Base-by-base conservation (phyloP, 2,329 filamentous ascomycete species). In the Pseudogymnoascus sp. region DNA sequence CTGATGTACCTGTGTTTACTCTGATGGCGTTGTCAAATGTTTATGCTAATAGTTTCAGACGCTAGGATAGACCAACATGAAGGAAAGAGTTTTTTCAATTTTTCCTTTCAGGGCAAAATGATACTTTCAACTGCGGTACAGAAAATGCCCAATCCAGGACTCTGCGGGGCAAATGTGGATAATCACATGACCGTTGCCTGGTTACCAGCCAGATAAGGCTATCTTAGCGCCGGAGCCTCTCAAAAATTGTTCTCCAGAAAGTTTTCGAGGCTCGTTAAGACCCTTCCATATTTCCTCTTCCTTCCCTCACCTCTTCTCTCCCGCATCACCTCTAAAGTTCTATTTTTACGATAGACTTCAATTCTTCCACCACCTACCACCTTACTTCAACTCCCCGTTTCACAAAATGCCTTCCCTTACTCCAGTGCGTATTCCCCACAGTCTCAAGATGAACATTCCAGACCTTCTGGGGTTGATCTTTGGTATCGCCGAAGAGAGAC, bases 241-340 rank as follows among this genome's bases (percentile, higher is more conserved):
- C 50, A 57, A 57, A 57, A 57, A 57, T 57, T 57, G 50, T 57
- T 57, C n/a, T 26, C 47, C 50, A 57, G 50, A 57, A 57, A 57
- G 50, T 57, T 57, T 57, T 57, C 50, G 50, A 57, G 50, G 50
- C 28, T 57, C 50, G 50, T 57, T 57, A 57, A 57, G 50, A 57
- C 50, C 50, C 50, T 57, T 57, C 50, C 50, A 57, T 9, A 28
- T 35, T 57, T 21, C 50, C 50, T 57, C 50, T 57, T 35, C 50
- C 28, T 57, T 57, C 50, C 17, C 50, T 26, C 28, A 33, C 50
- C 17, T 57, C 50, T 57, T 21, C 17, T 57, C 50, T 57, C 28
- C 50, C 50, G 28, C 50, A n/a, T 57, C 28, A 57, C 28, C 28
- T 57, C 50, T 21, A 57, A 35, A 57, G 50, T 33, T 35, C 50